A percentile compares a stretch with the other conserved stretches of the same genome.
Conservation (phyloP, 805 yeast species). For the Vanderwaltozyma yarrowii region DNA sequence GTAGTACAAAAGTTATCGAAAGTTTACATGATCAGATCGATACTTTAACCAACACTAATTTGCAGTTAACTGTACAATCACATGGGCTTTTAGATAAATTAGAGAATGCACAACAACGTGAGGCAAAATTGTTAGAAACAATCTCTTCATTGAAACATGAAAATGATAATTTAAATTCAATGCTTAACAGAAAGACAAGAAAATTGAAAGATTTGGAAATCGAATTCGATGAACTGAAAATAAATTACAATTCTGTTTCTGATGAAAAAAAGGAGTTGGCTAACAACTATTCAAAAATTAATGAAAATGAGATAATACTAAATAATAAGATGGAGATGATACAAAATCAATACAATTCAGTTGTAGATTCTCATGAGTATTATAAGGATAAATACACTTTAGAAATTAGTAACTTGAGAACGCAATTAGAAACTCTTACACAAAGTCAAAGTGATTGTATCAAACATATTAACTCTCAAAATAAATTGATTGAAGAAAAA, state of each 20-base stretch:
- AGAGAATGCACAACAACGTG: constrained; percentile 34
- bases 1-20: constrained; percentile 31
- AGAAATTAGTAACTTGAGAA: constrained; percentile 12
- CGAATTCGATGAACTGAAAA: constrained; percentile 1
- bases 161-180: constrained; percentile 59
- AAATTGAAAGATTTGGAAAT: constrained; percentile 44
- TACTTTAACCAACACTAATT: constrained; percentile 34
- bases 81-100: constrained; percentile 43
- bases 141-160: constrained; percentile 64
- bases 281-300: neutral
- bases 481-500: neutral
- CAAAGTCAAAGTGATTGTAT: neutral
- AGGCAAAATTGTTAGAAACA: constrained; percentile 41
- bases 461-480: neutral
- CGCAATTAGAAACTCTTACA: constrained; percentile 2
- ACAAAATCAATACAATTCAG: constrained; percentile 13
- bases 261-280: constrained; percentile 1
- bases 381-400: constrained; percentile 16
- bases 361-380: constrained; percentile 18
- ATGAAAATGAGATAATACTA: neutral
- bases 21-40: constrained; percentile 41
- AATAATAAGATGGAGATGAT: constrained; percentile 2
- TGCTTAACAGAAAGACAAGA: constrained; percentile 61
- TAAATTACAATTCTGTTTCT: neutral
- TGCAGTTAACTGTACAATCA: constrained; percentile 30